phyloP scores from a whole-genome alignment of 495 filamentous ascomycete species.

The Stereocaulon alpinum region DNA sequence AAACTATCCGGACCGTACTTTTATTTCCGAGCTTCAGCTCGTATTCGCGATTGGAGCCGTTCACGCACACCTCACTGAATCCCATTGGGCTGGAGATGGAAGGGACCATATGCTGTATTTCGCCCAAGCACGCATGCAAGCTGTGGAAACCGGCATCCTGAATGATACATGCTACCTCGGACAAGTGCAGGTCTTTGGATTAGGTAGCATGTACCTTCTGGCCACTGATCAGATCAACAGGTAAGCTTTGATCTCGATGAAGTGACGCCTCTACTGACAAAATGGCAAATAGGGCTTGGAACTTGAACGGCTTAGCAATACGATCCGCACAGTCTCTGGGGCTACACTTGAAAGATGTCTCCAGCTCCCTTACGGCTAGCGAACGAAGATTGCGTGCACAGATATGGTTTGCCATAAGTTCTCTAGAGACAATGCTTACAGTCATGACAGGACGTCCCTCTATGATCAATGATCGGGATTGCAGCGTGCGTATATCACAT shows the following conservation, averaged over 20 bases:
- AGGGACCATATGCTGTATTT: constrained; percentile 47
- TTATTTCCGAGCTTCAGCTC: constrained; percentile 45
- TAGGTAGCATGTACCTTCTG: constrained; percentile 51
- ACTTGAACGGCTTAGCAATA: constrained; percentile 45
- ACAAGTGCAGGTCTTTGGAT: constrained; percentile 47
- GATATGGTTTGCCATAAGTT: constrained; percentile 53
- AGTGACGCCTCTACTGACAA: constrained; percentile 10
- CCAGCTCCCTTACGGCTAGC: constrained; percentile 34
- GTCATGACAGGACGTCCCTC: constrained; percentile 51
- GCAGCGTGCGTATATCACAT: constrained; percentile 44
- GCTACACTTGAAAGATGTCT: constrained; percentile 48
- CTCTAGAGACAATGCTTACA: constrained; percentile 46
- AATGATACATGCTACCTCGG: constrained; percentile 43
- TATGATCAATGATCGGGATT: constrained; percentile 43
- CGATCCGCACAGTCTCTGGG: constrained; percentile 49
- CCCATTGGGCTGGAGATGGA: constrained; percentile 36
- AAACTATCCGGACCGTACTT: constrained; percentile 32
- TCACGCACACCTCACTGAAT: constrained; percentile 37
- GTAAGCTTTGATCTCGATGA: constrained; percentile 28
- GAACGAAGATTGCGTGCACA: constrained; percentile 48
- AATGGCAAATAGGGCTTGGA: constrained; percentile 44
- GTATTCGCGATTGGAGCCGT: constrained; percentile 52
- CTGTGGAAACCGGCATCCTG: constrained; percentile 40
- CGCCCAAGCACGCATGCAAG: constrained; percentile 41
- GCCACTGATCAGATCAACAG: constrained; percentile 49